phyloP scores from a whole-genome alignment of 768 basidiomycete species.

The Hygrophoropsis aurantiaca region DNA sequence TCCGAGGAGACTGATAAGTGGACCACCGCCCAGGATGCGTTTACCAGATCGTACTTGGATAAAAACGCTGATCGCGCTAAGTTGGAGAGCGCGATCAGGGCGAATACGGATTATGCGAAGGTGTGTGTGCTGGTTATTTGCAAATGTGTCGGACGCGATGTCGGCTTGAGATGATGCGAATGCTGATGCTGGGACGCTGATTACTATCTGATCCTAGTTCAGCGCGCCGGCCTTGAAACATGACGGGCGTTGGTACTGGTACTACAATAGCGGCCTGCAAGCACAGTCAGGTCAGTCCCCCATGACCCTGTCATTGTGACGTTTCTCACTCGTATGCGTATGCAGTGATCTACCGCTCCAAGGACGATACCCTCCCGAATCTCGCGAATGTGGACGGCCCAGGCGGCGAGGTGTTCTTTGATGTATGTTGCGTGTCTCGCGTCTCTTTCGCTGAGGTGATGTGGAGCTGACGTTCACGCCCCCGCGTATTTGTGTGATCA shows the following conservation, averaged over 20 bases:
- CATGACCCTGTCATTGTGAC: background rate
- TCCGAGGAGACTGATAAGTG: slow-evolving; percentile 64
- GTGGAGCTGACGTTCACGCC: no score
- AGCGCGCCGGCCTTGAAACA: slow-evolving; percentile 58
- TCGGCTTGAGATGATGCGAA: background rate
- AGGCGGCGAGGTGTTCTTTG: slow-evolving; percentile 75
- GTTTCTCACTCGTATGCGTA: background rate
- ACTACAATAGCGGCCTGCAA: slow-evolving; percentile 75
- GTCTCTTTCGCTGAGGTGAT: background rate
- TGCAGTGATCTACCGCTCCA: slow-evolving; percentile 63
- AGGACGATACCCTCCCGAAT: slow-evolving; percentile 51
- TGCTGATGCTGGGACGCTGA: no score
- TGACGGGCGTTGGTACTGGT: slow-evolving; percentile 81
- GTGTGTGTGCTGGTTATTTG: slow-evolving; percentile 19
- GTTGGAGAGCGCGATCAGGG: slow-evolving; percentile 58
- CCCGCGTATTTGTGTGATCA: slow-evolving; percentile 30
- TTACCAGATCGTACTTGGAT: slow-evolving; percentile 60
- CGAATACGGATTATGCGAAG: slow-evolving; percentile 53
- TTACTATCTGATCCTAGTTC: slow-evolving; percentile 43
- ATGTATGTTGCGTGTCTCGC: slow-evolving; percentile 42
- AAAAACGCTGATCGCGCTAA: slow-evolving; percentile 57
- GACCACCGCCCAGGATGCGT: slow-evolving; percentile 59
- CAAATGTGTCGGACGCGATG: slow-evolving; percentile 4
- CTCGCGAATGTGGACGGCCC: slow-evolving; percentile 42
- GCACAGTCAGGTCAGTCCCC: slow-evolving; percentile 48